Base-by-base conservation (phyloP, 2,329 filamentous ascomycete species). In the Colletotrichum siamense region DNA sequence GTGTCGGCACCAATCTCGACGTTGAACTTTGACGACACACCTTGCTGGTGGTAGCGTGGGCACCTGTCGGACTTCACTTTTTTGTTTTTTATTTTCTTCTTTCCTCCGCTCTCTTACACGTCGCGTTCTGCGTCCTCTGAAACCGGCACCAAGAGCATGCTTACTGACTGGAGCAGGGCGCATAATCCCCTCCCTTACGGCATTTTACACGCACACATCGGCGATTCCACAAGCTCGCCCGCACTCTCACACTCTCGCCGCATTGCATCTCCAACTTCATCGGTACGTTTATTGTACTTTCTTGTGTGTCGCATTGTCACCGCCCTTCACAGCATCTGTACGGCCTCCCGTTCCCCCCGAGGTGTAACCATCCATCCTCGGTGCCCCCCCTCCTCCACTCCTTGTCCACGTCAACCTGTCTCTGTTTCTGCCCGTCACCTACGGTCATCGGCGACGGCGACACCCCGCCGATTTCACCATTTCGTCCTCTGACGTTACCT, bases 401-500 rank as follows among this genome's bases (percentile, higher is more conserved):
- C 28, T 24, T 61, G 73, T 69, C 70, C 70, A 76, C 73, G 70
- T 76, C 73, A 73, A 69, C 65, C 28, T 73, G 70, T 76, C 70
- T 71, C 61, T 71, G 39, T 55, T 63, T 75, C 62, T 52, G 44
- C 12, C n/a, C 69, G 34, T 76, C 59, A 32, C 44, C 44, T 61
- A 49, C 57, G 73, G 59, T 30, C 70, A 44, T 52, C 64, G 39
- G 69, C 73, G 73, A 63, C 63, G 39, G 69, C 73, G 73, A 57
- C 63, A 64, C 63, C 24, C 63, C 70, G 57, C 32, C 24, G 55
- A 32, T 15, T 64, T 64, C 32, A 65, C 64, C 34, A 22, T 64
- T 34, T 63, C 28, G 55, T 26, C 64, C 73, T 65, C 44, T 65
- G 70, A 61, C 70, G 70, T 52, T 73, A 52, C 70, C 55, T 69